Conservation (phyloP, 352 stramenopile genomes). For the Globisporangium paddicum region DNA sequence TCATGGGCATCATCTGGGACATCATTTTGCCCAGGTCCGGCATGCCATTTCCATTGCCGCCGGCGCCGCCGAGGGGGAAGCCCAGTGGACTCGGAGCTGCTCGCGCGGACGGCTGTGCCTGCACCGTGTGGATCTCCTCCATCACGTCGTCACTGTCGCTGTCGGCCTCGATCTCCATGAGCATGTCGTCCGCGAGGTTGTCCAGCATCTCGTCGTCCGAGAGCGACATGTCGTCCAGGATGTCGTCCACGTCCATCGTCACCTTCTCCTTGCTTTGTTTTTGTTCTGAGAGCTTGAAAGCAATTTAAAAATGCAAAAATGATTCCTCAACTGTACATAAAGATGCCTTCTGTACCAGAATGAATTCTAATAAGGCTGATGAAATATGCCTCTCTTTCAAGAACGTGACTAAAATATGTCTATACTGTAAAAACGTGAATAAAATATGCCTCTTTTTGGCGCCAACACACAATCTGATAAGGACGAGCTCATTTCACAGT, state of each 20-base stretch:
- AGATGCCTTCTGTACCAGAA: no score
- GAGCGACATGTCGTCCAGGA: constrained; percentile 79
- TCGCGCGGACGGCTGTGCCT: constrained; percentile 2
- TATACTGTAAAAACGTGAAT: no score
- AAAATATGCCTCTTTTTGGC: no score
- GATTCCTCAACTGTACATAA: no score
- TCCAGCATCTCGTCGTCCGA: constrained; percentile 86
- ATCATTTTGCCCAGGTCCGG: constrained; percentile 79
- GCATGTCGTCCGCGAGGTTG: constrained; percentile 75
- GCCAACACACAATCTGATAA: no score
- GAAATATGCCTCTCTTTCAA: no score
- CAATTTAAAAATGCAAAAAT: no score
- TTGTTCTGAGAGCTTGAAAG: not conserved
- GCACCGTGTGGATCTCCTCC: constrained; percentile 20
- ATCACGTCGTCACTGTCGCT: constrained; percentile 15
- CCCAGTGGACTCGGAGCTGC: constrained; percentile 18
- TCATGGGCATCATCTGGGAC: constrained; percentile 87
- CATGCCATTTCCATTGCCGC: constrained; percentile 21
- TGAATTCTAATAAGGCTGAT: no score
- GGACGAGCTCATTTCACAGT: no score
- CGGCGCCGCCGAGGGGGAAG: constrained; percentile 14
- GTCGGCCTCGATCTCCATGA: constrained; percentile 54
- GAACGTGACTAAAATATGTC: no score
- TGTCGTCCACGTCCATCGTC: constrained; percentile 64
- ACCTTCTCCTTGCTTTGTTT: not conserved